Conservation (phyloP, 495 filamentous ascomycete genomes). For the Xylaria scruposa region DNA sequence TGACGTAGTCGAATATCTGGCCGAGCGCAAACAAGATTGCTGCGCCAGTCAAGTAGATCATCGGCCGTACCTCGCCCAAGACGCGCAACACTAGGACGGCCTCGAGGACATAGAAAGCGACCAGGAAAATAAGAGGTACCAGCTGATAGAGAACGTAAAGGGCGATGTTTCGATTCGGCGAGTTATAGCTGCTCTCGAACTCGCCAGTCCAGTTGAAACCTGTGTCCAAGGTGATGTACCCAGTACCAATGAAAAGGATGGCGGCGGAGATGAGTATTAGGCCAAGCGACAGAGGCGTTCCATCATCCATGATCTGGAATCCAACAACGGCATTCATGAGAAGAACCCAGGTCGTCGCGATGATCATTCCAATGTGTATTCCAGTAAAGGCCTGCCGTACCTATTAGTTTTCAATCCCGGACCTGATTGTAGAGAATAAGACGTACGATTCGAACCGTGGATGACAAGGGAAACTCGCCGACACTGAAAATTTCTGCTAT, state of each 20-base stretch:
- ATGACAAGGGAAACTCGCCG: slow-evolving; percentile 79
- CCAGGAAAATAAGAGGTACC: slow-evolving; percentile 84
- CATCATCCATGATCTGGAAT: slow-evolving; percentile 93
- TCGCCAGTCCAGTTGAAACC: slow-evolving; percentile 83
- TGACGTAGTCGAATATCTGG: slow-evolving; percentile 94
- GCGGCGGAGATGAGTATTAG: slow-evolving; percentile 73
- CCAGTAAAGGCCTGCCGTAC: slow-evolving; percentile 79
- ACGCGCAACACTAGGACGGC: slow-evolving; percentile 80
- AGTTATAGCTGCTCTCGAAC: slow-evolving; percentile 64
- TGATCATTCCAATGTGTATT: slow-evolving; percentile 89
- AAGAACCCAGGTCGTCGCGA: slow-evolving; percentile 87
- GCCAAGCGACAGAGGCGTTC: slow-evolving; percentile 81
- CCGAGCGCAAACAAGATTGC: slow-evolving; percentile 85
- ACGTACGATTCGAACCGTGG: slow-evolving; percentile 70
- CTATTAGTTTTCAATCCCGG: slow-evolving; percentile 24
- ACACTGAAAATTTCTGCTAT: slow-evolving; percentile 97
- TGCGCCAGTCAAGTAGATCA: slow-evolving; percentile 80
- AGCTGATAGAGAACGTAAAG: slow-evolving; percentile 96
- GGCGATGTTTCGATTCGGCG: slow-evolving; percentile 75
- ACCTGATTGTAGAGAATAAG: not conserved
- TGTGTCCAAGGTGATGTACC: slow-evolving; percentile 95
- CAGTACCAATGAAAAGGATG: slow-evolving; percentile 84
- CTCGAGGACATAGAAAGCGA: slow-evolving; percentile 83
- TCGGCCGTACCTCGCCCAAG: slow-evolving; percentile 83
- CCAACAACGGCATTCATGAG: slow-evolving; percentile 92